Conservation (phyloP, 352 stramenopile genomes). For the Pythium chondricola region DNA sequence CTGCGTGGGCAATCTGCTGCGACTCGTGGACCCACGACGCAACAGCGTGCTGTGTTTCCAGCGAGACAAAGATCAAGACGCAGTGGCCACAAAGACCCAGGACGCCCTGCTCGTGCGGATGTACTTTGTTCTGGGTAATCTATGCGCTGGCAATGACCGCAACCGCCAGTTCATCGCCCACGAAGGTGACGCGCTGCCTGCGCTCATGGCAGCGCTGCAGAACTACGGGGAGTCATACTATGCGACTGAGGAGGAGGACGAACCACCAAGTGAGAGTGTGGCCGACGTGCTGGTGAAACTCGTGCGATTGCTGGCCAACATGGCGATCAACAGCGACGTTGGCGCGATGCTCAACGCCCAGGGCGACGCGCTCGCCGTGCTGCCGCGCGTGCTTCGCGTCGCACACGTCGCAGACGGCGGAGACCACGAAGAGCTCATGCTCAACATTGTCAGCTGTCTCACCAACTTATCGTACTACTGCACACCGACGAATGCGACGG, state of each 20-base stretch:
- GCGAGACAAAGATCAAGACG: background rate
- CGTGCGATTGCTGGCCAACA: constrained; percentile 72
- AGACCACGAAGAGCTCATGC: constrained; percentile 76
- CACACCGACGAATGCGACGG: constrained; percentile 1
- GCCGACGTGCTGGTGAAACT: constrained; percentile 78
- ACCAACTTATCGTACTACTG: constrained; percentile 86
- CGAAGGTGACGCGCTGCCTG: constrained; percentile 21
- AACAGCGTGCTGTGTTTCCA: constrained; percentile 37
- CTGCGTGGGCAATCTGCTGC: constrained; percentile 39
- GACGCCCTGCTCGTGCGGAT: constrained; percentile 64
- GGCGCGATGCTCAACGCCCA: constrained; percentile 33
- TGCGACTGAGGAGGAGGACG: background rate
- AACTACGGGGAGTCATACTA: constrained; percentile 41
- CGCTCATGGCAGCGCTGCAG: constrained; percentile 38
- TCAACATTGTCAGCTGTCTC: constrained; percentile 84
- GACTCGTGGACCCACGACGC: constrained; percentile 32
- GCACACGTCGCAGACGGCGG: constrained; percentile 16
- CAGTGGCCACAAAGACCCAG: constrained; percentile 29
- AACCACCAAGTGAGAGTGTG: background rate
- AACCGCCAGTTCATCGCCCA: constrained; percentile 47
- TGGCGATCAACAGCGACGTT: constrained; percentile 72
- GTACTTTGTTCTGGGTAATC: constrained; percentile 81
- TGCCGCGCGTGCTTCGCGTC: constrained; percentile 42
- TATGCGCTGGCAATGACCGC: constrained; percentile 81
- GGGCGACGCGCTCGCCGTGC: constrained; percentile 20